Base-by-base conservation (phyloP, 2,329 filamentous ascomycete genomes). In the Bipolaris bicolor region DNA sequence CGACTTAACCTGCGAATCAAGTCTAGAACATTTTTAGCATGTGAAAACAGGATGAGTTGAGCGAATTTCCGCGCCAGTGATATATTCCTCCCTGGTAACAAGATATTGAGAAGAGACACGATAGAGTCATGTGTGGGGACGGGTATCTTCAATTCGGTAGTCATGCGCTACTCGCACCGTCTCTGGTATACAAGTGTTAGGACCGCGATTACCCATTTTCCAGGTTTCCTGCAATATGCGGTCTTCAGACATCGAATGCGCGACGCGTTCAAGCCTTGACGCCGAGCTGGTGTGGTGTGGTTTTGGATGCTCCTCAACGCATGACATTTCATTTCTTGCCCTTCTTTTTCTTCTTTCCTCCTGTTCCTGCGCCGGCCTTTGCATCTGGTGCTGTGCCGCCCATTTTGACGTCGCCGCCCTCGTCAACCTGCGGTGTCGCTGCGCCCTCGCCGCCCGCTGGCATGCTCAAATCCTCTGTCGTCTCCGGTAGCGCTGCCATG, bases 311-410 rank as follows among this genome's bases (percentile, higher is more conserved):
- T 24, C 3, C 18, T 49, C 22, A 16, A 39, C 4, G 9, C n/a
- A 7, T 5, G 2, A 3, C 5, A 18, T 10, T 18, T 78, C 73
- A 81, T 76, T 80, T 81, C 76, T 82, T 82, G 48, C 78, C 77
- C 70, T 80, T 81, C 71, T 81, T 81, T 65, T 82, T 82, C 72
- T 82, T 82, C 72, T 81, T 81, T 16, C 76, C 78, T 6, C 76
- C 78, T 34, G 55, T 53, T 2, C 46, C 50, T n/a, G 60, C 51
- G 13, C 68, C 74, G 13, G 69, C 15, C 34, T 37, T 37, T 7
- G 26, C 67, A 5, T 64, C 66, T 9, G 58, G 40, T 34, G 69
- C 69, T n/a, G 62, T 51, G 16, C 66, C 70, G 3, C 69, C 70
- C 61, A 71, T 63, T 52, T 71, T 71, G 3, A 62, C 64, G 54